Evolutionary conservation across 2,329 filamentous ascomycete genomes (phyloP).

Genomic region (Fusarium sp.): DNA sequence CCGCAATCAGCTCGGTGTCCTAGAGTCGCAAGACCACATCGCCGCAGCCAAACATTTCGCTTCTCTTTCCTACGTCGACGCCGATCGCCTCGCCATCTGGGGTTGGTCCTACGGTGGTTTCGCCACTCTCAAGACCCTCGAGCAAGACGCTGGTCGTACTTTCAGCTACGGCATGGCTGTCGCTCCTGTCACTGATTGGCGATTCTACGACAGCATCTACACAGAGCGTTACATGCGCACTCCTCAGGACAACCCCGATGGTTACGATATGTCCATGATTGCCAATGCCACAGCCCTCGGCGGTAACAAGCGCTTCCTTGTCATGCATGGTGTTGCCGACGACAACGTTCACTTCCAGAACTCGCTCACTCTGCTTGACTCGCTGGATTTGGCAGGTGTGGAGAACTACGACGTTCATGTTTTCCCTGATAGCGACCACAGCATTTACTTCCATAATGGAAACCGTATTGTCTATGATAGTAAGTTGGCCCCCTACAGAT

Average conservation of each 20-base stretch:
- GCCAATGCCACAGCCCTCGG: constrained; percentile 78
- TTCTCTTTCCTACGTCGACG: constrained; percentile 83
- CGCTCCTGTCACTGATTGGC: constrained; percentile 98
- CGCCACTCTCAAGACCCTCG: constrained; percentile 92
- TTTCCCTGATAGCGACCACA: constrained; percentile 95
- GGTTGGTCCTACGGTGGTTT: constrained; percentile 99
- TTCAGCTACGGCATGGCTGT: constrained; percentile 99
- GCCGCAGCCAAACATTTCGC: constrained; percentile 88
- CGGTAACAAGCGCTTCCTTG: constrained; percentile 84
- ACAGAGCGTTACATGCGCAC: constrained; percentile 98
- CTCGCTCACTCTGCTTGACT: constrained; percentile 86
- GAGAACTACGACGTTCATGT: constrained; percentile 98
- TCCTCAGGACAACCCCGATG: constrained; percentile 80
- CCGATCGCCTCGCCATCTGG: constrained; percentile 89
- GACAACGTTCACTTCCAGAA: constrained; percentile 99
- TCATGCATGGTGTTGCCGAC: constrained; percentile 97
- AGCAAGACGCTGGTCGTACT: constrained; percentile 87
- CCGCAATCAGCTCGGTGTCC: constrained; percentile 84
- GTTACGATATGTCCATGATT: constrained; percentile 82
- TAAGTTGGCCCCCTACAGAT: constrained; percentile 60
- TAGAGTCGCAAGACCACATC: constrained; percentile 91
- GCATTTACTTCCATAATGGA: constrained; percentile 94
- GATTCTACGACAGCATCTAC: constrained; percentile 93
- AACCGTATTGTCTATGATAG: constrained; percentile 93
- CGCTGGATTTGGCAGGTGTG: constrained; percentile 80